Evolutionary conservation across 257 asterid genomes (phyloP).

Genomic region (Linderniella brevidens): DNA sequence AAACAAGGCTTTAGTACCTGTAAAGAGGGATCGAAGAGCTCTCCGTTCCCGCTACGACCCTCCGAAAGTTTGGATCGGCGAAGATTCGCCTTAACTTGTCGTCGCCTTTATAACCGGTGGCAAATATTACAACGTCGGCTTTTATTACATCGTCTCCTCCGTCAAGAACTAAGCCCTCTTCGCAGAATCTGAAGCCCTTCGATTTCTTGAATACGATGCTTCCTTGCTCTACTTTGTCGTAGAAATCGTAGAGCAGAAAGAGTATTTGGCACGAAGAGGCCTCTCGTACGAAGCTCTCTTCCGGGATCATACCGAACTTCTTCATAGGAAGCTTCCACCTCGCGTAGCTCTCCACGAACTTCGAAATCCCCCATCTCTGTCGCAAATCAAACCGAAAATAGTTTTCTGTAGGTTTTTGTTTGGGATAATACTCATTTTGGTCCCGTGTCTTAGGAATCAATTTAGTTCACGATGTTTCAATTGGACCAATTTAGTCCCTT

Average conservation of each 20-base stretch:
- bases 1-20: background rate
- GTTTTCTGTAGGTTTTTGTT: no score
- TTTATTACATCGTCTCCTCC: slow-evolving; percentile 14
- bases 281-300: slow-evolving; percentile 23
- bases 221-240: slow-evolving; percentile 37
- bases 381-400: background rate
- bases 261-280: slow-evolving; percentile 24
- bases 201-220: slow-evolving; percentile 32
- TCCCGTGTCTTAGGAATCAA: no score
- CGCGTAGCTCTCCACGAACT: slow-evolving; percentile 32
- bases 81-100: background rate
- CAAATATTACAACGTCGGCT: slow-evolving; percentile 38
- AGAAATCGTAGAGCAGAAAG: slow-evolving; percentile 24
- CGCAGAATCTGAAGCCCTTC: slow-evolving; percentile 14
- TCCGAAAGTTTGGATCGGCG: background rate
- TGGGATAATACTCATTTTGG: no score
- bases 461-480: no score
- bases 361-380: slow-evolving; percentile 49
- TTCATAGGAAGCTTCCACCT: slow-evolving; percentile 37
- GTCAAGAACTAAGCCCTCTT: slow-evolving; percentile 30
- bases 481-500: no score
- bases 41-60: background rate
- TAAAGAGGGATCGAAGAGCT: background rate
- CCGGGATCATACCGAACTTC: slow-evolving; percentile 41
- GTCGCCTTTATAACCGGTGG: slow-evolving; percentile 46